Percentiles rank a stretch among this genome's conserved stretches.
phyloP scores from a whole-genome alignment of 2,329 filamentous ascomycete genomes.

The Fusarium graminum region DNA sequence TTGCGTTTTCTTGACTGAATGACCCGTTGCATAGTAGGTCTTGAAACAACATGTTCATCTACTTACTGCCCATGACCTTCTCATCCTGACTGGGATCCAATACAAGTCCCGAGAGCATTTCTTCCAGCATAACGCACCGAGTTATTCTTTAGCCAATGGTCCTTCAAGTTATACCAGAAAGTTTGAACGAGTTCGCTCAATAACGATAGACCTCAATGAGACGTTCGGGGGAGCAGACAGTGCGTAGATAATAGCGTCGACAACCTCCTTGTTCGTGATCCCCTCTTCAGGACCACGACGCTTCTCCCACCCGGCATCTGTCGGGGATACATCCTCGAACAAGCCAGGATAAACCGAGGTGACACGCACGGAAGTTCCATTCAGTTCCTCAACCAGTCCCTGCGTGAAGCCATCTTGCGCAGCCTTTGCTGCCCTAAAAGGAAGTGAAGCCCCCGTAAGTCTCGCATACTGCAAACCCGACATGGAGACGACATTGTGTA shows the following conservation, averaged over 20 bases:
- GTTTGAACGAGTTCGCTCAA: neutral
- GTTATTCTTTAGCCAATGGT: too few species aligned
- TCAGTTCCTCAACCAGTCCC: neutral
- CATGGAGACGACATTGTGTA: slow-evolving; percentile 2
- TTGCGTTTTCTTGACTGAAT: too few species aligned
- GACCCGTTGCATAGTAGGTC: too few species aligned
- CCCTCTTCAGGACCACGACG: neutral
- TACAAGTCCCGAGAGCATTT: too few species aligned
- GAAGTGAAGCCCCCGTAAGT: neutral
- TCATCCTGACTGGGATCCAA: too few species aligned
- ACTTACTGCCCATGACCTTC: too few species aligned
- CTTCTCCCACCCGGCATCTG: accelerated
- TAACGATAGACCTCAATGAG: neutral
- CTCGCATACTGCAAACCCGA: slow-evolving; percentile 1
- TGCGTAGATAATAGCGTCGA: neutral
- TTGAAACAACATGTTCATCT: too few species aligned
- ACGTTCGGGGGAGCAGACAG: neutral
- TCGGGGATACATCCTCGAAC: slow-evolving; percentile 5
- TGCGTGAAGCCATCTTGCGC: slow-evolving; percentile 11
- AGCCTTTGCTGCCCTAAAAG: slow-evolving; percentile 4
- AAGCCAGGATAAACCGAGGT: slow-evolving; percentile 1
- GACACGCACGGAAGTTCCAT: neutral
- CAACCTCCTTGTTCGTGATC: neutral
- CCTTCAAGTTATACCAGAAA: neutral
- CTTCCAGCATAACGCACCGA: too few species aligned